Base-by-base conservation (phyloP, 495 filamentous ascomycete genomes). In the Hypoxylon lienhwacheense region DNA sequence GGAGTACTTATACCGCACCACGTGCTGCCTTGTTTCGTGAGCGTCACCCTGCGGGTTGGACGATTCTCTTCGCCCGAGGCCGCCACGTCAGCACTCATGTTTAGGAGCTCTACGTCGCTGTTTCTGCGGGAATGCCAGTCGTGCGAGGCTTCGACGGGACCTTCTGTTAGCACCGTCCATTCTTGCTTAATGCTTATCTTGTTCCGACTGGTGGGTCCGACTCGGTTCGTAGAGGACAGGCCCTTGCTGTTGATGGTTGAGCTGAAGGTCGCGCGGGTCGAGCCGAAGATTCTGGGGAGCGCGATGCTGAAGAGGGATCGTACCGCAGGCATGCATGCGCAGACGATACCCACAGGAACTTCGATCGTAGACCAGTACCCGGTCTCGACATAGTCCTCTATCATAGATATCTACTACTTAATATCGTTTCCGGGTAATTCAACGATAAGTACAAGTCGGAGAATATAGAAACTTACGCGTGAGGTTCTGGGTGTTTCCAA, bases 321-420 rank as follows among this genome's bases (percentile, higher is more conserved):
- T 4, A 73, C 50, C 14, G 62, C 64, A 6, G 73, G 73, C 39
- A 76, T 64, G 37, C 70, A 73, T 5, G 68, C 71, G 36, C 68
- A 67, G 20, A 71, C 70, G 28, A 76, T 65, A 1, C 70, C 68
- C 12, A 76, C 47, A 3, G 73, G 65, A 1, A 72, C 70, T 56
- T 76, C 73, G 39, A 76, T 58, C 11, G 72, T 67, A 0, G 70
- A 73, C 67, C 71, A 74, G 24, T 68, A 62, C 55, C 72, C 73
- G 7, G 68, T 47, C 5, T 73, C 59, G 25, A 70, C 68, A 14
- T 72, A 69, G 35, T 73, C 68, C 70, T 66, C 58, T 62, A 20
- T 15, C 21, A 5, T 3, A n/a, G n/a, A n/a, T n/a, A n/a, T n/a
- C n/a, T n/a, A 17, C 10, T 10, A 7, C 24, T 54, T 24, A 55